Conservation (phyloP, 768 basidiomycete genomes). For the Mycena pura region DNA sequence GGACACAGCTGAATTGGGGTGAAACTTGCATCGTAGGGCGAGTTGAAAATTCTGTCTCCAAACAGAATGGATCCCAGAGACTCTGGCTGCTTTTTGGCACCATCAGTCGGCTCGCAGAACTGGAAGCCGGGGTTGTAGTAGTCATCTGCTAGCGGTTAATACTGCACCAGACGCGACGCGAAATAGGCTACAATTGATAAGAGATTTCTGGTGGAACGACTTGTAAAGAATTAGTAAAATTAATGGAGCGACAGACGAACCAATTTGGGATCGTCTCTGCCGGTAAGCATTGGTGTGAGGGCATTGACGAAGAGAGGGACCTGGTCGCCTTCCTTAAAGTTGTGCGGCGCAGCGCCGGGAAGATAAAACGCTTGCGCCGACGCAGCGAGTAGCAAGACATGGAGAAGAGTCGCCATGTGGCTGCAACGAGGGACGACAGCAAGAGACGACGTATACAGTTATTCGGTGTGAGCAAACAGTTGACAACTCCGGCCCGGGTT, state of each 20-base stretch:
- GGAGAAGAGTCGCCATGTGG: slow-evolving; percentile 25
- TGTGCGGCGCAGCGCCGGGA: slow-evolving; percentile 87
- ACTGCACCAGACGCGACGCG: background rate
- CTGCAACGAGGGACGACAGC: too few species aligned
- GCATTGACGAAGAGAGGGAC: slow-evolving; percentile 89
- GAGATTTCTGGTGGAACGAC: slow-evolving; percentile 68
- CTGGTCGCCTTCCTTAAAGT: slow-evolving; percentile 74
- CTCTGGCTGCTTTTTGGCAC: slow-evolving; percentile 78
- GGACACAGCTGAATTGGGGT: background rate
- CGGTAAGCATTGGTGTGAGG: slow-evolving; percentile 82
- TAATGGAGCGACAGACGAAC: slow-evolving; percentile 47
- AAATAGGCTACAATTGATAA: slow-evolving; percentile 79
- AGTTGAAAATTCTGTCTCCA: slow-evolving; percentile 93
- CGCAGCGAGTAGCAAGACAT: slow-evolving; percentile 29
- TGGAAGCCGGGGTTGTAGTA: slow-evolving; percentile 89
- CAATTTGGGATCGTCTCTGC: slow-evolving; percentile 72
- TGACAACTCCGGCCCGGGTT: background rate
- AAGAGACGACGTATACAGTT: too few species aligned
- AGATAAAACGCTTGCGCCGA: slow-evolving; percentile 80
- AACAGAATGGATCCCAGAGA: slow-evolving; percentile 94
- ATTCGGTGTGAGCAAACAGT: too few species aligned
- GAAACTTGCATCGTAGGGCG: slow-evolving; percentile 79
- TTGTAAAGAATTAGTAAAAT: slow-evolving; percentile 3
- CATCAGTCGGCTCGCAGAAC: slow-evolving; percentile 84
- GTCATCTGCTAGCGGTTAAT: slow-evolving; percentile 65